Conservation (phyloP, 768 basidiomycete genomes). For the Agrocybe praecox region DNA sequence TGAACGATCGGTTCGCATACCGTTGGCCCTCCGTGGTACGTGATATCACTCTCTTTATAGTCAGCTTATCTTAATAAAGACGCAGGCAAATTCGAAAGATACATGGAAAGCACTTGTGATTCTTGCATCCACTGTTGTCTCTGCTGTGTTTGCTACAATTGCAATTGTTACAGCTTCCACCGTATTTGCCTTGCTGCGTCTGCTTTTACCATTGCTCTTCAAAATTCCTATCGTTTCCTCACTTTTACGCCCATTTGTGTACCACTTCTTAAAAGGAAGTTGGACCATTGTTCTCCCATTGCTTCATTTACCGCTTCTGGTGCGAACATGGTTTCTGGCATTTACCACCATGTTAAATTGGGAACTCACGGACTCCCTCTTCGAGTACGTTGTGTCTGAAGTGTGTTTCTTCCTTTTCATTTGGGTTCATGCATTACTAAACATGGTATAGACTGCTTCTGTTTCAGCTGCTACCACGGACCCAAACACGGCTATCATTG, state of each 20-base stretch:
- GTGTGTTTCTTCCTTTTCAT: constrained; percentile 32
- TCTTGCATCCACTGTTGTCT: constrained; percentile 35
- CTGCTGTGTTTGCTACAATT: constrained; percentile 40
- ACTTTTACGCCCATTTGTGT: constrained; percentile 60
- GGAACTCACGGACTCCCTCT: constrained; percentile 65
- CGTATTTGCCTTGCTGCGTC: constrained; percentile 50
- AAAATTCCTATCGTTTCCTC: constrained; percentile 53
- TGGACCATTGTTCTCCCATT: constrained; percentile 57
- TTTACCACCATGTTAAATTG: constrained; percentile 56
- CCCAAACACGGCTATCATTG: constrained; percentile 57
- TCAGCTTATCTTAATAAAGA: background rate
- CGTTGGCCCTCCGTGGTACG: constrained; percentile 37
- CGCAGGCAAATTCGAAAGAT: constrained; percentile 9
- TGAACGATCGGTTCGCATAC: constrained; percentile 62
- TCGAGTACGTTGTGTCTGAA: constrained; percentile 61
- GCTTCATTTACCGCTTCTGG: constrained; percentile 44
- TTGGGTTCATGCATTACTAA: constrained; percentile 2
- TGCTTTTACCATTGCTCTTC: constrained; percentile 53
- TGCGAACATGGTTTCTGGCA: constrained; percentile 51
- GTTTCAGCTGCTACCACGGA: constrained; percentile 50
- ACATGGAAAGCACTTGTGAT: constrained; percentile 14
- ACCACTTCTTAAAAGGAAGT: constrained; percentile 61
- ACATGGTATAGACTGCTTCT: constrained; percentile 42
- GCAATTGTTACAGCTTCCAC: constrained; percentile 39
- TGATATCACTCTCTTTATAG: background rate